Evolutionary conservation across 208 protist genomes (phyloP).

Genomic region (Trypanosoma conorhini): DNA sequence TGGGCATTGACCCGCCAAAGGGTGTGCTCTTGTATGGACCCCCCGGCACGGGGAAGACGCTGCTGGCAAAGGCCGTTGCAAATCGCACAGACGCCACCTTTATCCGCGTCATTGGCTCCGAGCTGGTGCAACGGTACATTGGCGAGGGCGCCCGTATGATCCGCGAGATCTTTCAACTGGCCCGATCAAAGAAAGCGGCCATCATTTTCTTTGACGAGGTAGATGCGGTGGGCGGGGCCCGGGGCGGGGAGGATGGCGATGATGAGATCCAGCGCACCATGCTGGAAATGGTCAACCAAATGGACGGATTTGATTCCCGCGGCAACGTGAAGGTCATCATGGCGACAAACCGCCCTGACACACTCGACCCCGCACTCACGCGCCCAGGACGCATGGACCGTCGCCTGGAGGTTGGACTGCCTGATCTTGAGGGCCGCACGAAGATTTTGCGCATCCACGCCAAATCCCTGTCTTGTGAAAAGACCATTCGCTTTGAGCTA

Average conservation of each 20-base stretch:
- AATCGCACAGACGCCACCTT: slow-evolving; percentile 99
- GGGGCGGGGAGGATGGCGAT: slow-evolving; percentile 94
- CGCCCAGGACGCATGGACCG: slow-evolving; percentile 99
- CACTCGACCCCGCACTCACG: slow-evolving; percentile 99
- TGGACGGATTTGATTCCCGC: slow-evolving; percentile 99
- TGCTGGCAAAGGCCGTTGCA: slow-evolving; percentile 99
- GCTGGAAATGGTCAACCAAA: slow-evolving; percentile 99
- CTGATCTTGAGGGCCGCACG: slow-evolving; percentile 98
- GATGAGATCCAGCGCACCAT: slow-evolving; percentile 99
- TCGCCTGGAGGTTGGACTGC: slow-evolving; percentile 99
- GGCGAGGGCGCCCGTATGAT: slow-evolving; percentile 99
- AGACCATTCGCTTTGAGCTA: slow-evolving; percentile 99
- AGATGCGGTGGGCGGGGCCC: slow-evolving; percentile 98
- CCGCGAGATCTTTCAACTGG: slow-evolving; percentile 99
- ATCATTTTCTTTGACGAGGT: slow-evolving; percentile 99
- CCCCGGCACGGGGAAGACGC: slow-evolving; percentile 99
- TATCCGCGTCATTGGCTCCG: slow-evolving; percentile 99
- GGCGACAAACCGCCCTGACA: slow-evolving; percentile 99
- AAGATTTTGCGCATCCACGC: slow-evolving; percentile 99
- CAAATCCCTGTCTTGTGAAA: slow-evolving; percentile 97
- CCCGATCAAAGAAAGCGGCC: slow-evolving; percentile 98
- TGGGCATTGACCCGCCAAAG: slow-evolving; percentile 99
- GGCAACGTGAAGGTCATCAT: slow-evolving; percentile 99
- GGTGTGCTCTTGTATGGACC: slow-evolving; percentile 99
- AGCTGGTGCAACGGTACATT: slow-evolving; percentile 99